A percentile compares a stretch with the other conserved stretches of the same genome.
Conservation (phyloP, 129 eudicot genomes). For the Sambucus nigra region DNA sequence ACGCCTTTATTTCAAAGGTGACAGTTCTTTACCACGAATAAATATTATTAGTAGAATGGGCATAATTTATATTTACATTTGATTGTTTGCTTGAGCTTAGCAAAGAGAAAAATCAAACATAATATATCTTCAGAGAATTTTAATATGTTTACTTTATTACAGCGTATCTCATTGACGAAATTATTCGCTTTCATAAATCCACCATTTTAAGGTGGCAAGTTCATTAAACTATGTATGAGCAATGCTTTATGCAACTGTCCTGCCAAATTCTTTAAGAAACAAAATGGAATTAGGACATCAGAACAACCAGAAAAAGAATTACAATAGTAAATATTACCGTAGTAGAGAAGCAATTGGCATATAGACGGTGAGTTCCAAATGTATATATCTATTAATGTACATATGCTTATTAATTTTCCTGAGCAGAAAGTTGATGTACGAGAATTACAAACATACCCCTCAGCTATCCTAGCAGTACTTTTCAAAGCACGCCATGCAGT, state of each 20-base stretch:
- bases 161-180: too few species aligned
- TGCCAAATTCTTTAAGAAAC: conserved; percentile 1
- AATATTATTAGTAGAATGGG: too few species aligned
- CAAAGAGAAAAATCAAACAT: too few species aligned
- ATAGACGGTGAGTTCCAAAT: not conserved
- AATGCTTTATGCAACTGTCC: not conserved
- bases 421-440: not conserved
- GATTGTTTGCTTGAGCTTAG: too few species aligned
- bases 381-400: not conserved
- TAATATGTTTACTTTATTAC: too few species aligned
- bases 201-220: not conserved
- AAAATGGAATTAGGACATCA: not conserved
- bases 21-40: too few species aligned
- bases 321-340: not conserved
- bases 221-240: too few species aligned
- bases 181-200: too few species aligned
- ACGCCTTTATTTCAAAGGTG: too few species aligned
- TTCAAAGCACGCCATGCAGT: conserved; percentile 99
- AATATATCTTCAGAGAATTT: too few species aligned
- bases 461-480: conserved; percentile 67
- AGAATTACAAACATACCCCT: conserved; percentile 51
- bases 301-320: not conserved
- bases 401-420: conserved; percentile 1
- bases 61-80: too few species aligned
- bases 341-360: not conserved